Evolutionary conservation across 129 eudicot genomes (phyloP).

Genomic region (Artemisia tridentata): DNA sequence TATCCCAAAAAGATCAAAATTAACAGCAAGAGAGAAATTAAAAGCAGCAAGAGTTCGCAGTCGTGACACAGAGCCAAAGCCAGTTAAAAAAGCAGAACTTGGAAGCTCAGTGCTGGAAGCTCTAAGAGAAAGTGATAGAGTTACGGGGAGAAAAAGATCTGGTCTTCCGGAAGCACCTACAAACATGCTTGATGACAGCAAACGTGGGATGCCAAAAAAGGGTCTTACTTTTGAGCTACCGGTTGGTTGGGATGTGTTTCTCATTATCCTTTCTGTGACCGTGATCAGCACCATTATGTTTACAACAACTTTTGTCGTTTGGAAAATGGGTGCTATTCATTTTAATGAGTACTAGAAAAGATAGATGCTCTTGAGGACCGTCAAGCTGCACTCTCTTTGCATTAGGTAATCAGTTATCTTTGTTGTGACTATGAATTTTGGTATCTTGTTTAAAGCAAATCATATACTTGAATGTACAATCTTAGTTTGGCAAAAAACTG

Average conservation of each 20-base stretch:
- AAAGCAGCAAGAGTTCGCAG: conserved; percentile 90
- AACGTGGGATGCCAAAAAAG: conserved; percentile 80
- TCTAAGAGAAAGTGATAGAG: conserved; percentile 63
- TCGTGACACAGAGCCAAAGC: conserved; percentile 62
- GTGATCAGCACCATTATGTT: conserved; percentile 78
- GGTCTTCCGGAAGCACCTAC: conserved; percentile 96
- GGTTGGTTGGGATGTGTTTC: conserved; percentile 72
- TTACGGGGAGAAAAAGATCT: conserved; percentile 53
- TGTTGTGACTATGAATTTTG: neutral
- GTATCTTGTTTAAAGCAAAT: conserved; percentile 20
- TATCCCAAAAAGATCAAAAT: conserved; percentile 49
- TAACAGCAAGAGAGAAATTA: conserved; percentile 90
- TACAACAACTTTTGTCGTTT: conserved; percentile 74
- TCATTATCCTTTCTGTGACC: conserved; percentile 68
- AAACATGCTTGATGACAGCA: conserved; percentile 82
- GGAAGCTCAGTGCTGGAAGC: conserved; percentile 77
- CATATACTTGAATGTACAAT: conserved; percentile 38
- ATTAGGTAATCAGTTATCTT: conserved; percentile 1
- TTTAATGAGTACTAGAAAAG: conserved; percentile 60
- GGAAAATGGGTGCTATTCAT: conserved; percentile 90
- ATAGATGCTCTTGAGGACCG: conserved; percentile 11
- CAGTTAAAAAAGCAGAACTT: conserved; percentile 41
- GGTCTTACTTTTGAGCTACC: conserved; percentile 79
- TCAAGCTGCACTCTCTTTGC: neutral
- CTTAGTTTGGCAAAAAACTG: conserved; percentile 17